Evolutionary conservation across 73 alveolate genomes (phyloP).

Genomic region (Tetrahymena borealis): DNA sequence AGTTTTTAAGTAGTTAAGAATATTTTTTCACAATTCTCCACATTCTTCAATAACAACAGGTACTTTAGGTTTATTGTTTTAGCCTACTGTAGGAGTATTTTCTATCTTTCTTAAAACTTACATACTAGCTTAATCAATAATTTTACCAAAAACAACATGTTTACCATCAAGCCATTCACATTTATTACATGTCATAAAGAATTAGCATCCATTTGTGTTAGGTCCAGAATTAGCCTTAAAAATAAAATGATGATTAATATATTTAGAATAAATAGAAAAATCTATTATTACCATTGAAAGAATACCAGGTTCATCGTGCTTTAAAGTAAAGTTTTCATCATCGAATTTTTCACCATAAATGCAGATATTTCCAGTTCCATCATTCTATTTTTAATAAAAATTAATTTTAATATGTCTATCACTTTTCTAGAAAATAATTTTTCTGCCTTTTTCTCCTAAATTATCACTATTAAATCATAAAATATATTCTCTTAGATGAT

Average conservation of each 20-base stretch:
- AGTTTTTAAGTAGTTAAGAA: no score
- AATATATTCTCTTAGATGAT: no score
- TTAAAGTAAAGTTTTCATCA: constrained; percentile 39
- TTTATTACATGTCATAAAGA: constrained; percentile 82
- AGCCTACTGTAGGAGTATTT: constrained; percentile 19
- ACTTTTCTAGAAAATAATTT: no score
- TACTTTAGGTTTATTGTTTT: constrained; percentile 9
- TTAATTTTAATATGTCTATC: no score
- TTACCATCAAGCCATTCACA: constrained; percentile 91
- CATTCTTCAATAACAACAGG: constrained; percentile 36
- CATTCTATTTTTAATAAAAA: no score
- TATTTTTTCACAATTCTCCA: constrained; percentile 32
- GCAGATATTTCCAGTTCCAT: constrained; percentile 39
- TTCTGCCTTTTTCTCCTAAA: no score
- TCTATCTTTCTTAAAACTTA: constrained; percentile 45
- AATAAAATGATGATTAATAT: not conserved
- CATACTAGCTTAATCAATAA: constrained; percentile 55
- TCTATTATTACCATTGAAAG: constrained; percentile 27
- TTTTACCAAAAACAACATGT: constrained; percentile 96
- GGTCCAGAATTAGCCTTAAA: constrained; percentile 92
- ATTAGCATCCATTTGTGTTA: constrained; percentile 78
- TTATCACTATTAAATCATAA: no score
- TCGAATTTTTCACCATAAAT: constrained; percentile 46
- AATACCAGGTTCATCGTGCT: constrained; percentile 48
- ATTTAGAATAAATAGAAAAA: not conserved